phyloP scores from a whole-genome alignment of 306 rosid species.

The Quercus mongolica region DNA sequence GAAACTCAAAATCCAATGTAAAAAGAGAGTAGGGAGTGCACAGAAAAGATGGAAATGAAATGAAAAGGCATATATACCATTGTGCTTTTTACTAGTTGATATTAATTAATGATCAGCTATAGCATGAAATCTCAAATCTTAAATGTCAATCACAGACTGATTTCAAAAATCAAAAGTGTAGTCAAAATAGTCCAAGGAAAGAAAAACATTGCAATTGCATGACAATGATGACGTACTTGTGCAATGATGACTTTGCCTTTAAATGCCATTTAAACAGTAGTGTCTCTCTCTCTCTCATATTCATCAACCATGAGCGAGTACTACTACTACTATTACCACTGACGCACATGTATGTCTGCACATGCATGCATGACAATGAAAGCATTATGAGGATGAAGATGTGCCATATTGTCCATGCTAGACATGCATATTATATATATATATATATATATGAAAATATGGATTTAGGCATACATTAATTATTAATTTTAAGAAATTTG shows the following conservation, averaged over 20 bases:
- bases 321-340: background rate
- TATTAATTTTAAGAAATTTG: too few species aligned
- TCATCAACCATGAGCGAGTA: background rate
- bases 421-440: background rate
- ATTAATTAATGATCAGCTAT: background rate
- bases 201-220: slow-evolving; percentile 16
- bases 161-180: slow-evolving; percentile 13
- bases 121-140: background rate
- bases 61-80: background rate
- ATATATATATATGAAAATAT: background rate
- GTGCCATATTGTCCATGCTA: too few species aligned
- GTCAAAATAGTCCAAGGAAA: slow-evolving; percentile 23
- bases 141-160: background rate
- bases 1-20: slow-evolving; percentile 32
- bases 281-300: background rate
- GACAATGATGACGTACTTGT: slow-evolving; percentile 49
- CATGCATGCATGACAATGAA: background rate
- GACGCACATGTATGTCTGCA: background rate
- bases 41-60: slow-evolving; percentile 14
- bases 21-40: slow-evolving; percentile 7
- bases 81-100: background rate
- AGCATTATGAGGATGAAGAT: background rate
- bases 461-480: too few species aligned
- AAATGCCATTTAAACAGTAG: slow-evolving; percentile 33
- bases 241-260: slow-evolving; percentile 42